Evolutionary conservation across 2,329 filamentous ascomycete species (phyloP), one percentile per base, ranked within the genome.

Genomic region (Alternaria sp.): DNA sequence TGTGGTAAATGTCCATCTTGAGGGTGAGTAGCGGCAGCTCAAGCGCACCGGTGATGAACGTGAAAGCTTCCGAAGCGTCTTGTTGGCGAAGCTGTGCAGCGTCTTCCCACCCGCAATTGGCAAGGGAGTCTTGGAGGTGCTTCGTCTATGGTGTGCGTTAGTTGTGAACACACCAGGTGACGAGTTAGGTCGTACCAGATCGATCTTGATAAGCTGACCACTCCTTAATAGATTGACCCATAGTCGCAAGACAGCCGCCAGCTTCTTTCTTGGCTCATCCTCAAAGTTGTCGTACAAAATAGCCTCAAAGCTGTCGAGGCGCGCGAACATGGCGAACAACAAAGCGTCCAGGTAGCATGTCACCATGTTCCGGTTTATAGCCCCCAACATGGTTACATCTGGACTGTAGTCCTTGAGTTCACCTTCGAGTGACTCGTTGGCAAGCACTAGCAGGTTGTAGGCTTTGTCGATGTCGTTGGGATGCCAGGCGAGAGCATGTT

Each of bases 301-400:
- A 48, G 90, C 92, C 77, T 98, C 94, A 75, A 97, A 99, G 63
- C 90, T 93, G 66, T 92, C 90, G 36, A 97, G 83, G 60, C 91
- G 89, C 17, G 91, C 90, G 75, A 98, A 98, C 92, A 99, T 97
- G 75, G 94, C 90, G 75, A 97, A 98, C 1, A 99, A 84, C 23
- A 98, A 80, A 0, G 94, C 86, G 75, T 98, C 95, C 14, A 98
- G 82, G 75, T 96, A 98, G 80, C 95, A 99, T n/a, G 94, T 98
- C 34, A 97, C 92, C 46, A 86, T 87, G 42, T 89, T 85, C 46
- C 93, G 85, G 72, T 99, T 99, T 68, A 92, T 90, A 11, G 95
- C 94, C 6, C 95, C 95, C 4, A 92, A 80, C 81, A 98, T 88
- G 56, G 85, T 85, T 7, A 90, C 83, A 52, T 84, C 83, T 8